A percentile compares a stretch with the other conserved stretches of the same genome.
phyloP scores from a whole-genome alignment of 2,329 filamentous ascomycete species.

The Phaeoacremonium minimum region DNA sequence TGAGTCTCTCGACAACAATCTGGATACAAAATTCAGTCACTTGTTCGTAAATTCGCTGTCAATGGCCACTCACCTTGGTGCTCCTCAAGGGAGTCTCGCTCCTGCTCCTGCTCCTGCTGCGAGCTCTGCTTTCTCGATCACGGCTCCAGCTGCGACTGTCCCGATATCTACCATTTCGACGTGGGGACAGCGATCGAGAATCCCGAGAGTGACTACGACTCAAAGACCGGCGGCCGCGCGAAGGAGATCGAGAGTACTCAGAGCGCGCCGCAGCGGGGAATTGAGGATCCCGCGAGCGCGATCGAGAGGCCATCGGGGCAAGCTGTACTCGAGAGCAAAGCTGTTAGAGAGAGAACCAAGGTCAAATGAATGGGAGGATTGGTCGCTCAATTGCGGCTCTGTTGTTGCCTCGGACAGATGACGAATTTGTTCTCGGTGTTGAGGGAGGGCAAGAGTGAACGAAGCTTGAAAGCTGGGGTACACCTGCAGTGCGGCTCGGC shows the following conservation, averaged over 20 bases:
- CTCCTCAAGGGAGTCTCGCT: constrained; percentile 35
- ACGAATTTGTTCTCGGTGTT: too few species aligned
- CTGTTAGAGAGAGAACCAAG: too few species aligned
- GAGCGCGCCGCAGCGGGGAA: constrained; percentile 10
- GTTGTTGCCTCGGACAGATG: too few species aligned
- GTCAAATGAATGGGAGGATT: too few species aligned
- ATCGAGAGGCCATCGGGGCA: constrained; percentile 13
- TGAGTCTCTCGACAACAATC: constrained; percentile 95
- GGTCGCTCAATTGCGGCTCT: too few species aligned
- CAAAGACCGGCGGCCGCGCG: constrained; percentile 14
- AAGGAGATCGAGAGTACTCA: constrained; percentile 21
- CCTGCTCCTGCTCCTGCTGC: constrained; percentile 23
- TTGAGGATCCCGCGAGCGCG: constrained; percentile 7
- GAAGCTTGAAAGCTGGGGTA: too few species aligned
- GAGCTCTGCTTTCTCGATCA: constrained; percentile 25
- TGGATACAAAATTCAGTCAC: constrained; percentile 27
- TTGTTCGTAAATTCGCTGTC: constrained; percentile 5
- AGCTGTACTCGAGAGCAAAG: too few species aligned
- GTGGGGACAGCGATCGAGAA: constrained; percentile 24
- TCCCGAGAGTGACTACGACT: constrained; percentile 4
- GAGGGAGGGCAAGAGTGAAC: too few species aligned
- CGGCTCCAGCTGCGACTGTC: constrained; percentile 21
- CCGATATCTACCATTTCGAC: constrained; percentile 28
- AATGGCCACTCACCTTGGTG: constrained; percentile 42
- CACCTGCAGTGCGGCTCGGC: too few species aligned